Base-by-base conservation (phyloP, 306 rosid species). In the Datisca glomerata region DNA sequence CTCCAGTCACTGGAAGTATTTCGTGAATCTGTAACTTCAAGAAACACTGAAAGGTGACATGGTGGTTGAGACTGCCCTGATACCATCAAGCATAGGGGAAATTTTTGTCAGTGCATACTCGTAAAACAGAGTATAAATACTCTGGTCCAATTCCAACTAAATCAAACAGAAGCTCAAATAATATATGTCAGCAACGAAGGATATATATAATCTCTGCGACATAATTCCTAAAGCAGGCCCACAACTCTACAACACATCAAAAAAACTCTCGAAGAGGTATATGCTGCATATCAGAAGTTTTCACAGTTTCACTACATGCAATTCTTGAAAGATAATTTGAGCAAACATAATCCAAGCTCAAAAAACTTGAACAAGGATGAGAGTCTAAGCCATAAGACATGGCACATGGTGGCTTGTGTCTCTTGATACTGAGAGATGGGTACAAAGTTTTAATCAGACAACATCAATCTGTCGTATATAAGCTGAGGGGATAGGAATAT, bases 51-150 rank as follows among this genome's bases (percentile, higher is more conserved):
- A 71, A 91, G 98, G 72, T 91, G 96, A 71, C 96, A 91, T 31
- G 98, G 98, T 31, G 98, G 98, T 58, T 91, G 98, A 69, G 98
- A 91, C 92, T 91, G 96, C 94, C 98, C 98, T 91, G 98, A 38
- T 68, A 65, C 65, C 70, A 78, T 43, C 49, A 60, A 72, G 63
- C 21, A 53, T 50, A 65, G 36, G 23, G 39, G 55, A 60, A 64
- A 56, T 25, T 57, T 41, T 69, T 46, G 69, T 80, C 79, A 80
- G 63, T 46, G 36, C 56, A 17, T 61, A 18, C 56, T 53, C 42
- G n/a, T n/a, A n/a, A n/a, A 35, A 25, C 21, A 27, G 11, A 21
- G 5, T 6, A n/a, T 17, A 21, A 21, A 16, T 6, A 37, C n/a
- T 14, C 36, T 31, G 3, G 36, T 31, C n/a, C 9, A 31, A 31